Conservation (phyloP, 139 green algal species). For the Desmodesmus armatus region DNA sequence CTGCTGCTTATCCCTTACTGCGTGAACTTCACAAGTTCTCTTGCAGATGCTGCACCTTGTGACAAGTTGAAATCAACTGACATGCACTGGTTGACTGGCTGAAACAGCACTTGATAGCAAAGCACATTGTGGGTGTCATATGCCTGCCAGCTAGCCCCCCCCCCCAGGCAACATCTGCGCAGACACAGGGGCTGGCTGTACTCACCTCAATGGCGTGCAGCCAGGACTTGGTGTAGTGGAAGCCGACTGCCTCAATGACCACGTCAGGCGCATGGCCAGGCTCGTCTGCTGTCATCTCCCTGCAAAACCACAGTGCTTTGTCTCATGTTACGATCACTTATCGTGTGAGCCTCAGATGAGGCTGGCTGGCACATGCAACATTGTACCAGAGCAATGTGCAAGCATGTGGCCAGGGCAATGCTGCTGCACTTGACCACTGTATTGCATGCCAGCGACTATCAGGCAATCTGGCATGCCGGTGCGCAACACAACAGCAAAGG, state of each 20-base stretch:
- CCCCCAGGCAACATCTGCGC: background rate
- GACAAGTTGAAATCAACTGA: too few relatives aligned
- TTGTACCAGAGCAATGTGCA: background rate
- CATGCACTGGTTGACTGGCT: background rate
- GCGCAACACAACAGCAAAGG: too few relatives aligned
- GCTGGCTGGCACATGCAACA: background rate
- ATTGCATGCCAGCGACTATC: too few relatives aligned
- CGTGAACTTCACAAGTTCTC: too few relatives aligned
- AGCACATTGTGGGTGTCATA: too few relatives aligned
- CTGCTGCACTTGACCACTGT: background rate
- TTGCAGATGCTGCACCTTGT: too few relatives aligned
- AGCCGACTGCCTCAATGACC: conserved; percentile 79
- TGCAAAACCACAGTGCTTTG: too few relatives aligned
- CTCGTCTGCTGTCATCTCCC: background rate
- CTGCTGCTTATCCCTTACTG: too few relatives aligned
- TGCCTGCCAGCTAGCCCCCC: background rate
- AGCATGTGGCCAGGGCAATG: background rate
- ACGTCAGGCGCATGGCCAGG: conserved; percentile 63
- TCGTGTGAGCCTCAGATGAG: background rate
- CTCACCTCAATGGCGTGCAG: conserved; percentile 21
- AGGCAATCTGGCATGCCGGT: too few relatives aligned
- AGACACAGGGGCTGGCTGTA: conserved; percentile 27
- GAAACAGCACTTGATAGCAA: too few relatives aligned
- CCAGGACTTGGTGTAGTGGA: conserved; percentile 71
- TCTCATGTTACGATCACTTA: too few relatives aligned